phyloP scores from a whole-genome alignment of 108 stramenopile species.

The Nitzschia putrida region DNA sequence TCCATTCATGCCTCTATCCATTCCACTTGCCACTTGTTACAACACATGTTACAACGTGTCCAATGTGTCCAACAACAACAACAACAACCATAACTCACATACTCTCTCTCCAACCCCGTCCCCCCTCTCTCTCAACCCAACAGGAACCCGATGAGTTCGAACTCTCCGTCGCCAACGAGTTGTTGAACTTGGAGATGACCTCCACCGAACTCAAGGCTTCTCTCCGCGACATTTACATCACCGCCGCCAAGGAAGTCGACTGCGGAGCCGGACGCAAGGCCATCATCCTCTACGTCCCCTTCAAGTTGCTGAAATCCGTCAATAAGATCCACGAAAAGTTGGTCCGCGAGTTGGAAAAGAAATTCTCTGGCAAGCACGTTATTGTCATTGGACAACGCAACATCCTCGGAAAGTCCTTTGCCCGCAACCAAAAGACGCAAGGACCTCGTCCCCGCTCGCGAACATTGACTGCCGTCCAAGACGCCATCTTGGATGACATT shows the following conservation, averaged over 20 bases:
- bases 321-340: constrained; percentile 96
- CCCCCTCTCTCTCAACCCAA: constrained; percentile 2
- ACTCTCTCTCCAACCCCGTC: background rate
- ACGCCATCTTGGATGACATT: constrained; percentile 98
- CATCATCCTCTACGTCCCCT: constrained; percentile 97
- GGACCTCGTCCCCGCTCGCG: constrained; percentile 96
- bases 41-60: too few species aligned
- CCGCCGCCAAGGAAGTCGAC: constrained; percentile 97
- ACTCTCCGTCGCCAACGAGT: constrained; percentile 93
- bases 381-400: constrained; percentile 97
- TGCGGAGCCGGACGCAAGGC: constrained; percentile 89
- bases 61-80: too few species aligned
- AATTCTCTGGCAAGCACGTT: constrained; percentile 97
- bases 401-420: constrained; percentile 94
- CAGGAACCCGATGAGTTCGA: constrained; percentile 98
- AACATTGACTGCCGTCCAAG: constrained; percentile 97
- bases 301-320: constrained; percentile 91
- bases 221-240: constrained; percentile 93
- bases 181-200: constrained; percentile 95
- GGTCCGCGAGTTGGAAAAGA: constrained; percentile 99
- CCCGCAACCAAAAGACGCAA: constrained; percentile 85
- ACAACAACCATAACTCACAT: too few species aligned
- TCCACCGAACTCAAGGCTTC: constrained; percentile 87
- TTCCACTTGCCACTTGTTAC: too few species aligned
- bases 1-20: too few species aligned